Evolutionary conservation across 2,329 filamentous ascomycete species (phyloP).

Genomic region (Graphilbum fragrans): DNA sequence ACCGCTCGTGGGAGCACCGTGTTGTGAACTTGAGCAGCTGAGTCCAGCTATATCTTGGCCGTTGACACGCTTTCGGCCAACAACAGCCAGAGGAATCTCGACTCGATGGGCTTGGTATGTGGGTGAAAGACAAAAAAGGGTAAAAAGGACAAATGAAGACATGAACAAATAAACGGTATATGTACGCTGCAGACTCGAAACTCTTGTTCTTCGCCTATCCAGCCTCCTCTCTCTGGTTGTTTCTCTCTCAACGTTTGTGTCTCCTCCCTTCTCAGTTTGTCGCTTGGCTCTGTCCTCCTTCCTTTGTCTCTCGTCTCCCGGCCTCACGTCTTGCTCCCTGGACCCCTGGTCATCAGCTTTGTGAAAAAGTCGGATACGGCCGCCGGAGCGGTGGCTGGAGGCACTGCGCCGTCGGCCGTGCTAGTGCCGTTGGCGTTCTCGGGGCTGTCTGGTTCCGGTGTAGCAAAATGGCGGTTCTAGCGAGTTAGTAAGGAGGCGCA

Average conservation of each 20-base stretch:
- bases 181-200: not conserved
- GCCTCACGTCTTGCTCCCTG: conserved; percentile 4
- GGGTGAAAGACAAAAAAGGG: not conserved
- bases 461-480: conserved; percentile 41
- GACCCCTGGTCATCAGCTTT: conserved; percentile 38
- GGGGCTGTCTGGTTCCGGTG: conserved; percentile 28
- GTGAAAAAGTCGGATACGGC: conserved; percentile 48
- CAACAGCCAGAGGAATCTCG: too few relatives aligned
- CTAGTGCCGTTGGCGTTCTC: conserved; percentile 9
- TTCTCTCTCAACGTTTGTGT: not conserved
- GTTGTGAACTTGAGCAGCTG: too few relatives aligned
- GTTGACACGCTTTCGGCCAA: too few relatives aligned
- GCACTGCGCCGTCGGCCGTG: not conserved
- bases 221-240: not conserved
- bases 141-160: too few relatives aligned
- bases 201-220: too few relatives aligned
- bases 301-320: too few relatives aligned
- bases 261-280: not conserved
- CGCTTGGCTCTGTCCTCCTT: too few relatives aligned
- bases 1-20: too few relatives aligned
- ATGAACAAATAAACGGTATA: not conserved
- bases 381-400: conserved; percentile 29
- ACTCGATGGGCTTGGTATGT: too few relatives aligned
- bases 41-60: too few relatives aligned
- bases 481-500: not conserved